Base-by-base conservation (phyloP, 768 basidiomycete species). In the Suillus lakei region DNA sequence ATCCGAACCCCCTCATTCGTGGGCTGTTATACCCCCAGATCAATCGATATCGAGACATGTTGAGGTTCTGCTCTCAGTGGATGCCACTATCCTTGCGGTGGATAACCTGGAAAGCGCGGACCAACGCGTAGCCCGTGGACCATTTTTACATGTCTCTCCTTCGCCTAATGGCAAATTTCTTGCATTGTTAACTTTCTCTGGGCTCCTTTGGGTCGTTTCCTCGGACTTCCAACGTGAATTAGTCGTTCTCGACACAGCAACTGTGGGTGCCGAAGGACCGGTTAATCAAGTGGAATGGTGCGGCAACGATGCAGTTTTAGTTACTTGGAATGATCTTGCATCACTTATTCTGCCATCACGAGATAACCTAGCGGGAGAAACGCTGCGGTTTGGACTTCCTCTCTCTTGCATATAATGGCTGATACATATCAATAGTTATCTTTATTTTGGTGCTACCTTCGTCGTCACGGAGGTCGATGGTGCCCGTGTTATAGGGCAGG, bases 141-240 rank as follows among this genome's bases (percentile, higher is more conserved):
- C 98, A 3, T 98, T 98, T 76, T 85, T 85, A 0, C 91, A 91
- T 70, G 85, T 99, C 60, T 86, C 91, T 0, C 91, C 94, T 4
- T 98, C 97, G 0, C 97, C 98, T 1, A 96, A 96, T 70, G 97
- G 97, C 43, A 95, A 96, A 71, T 90, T 95, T 54, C 83, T 99
- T 18, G 95, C 95, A 0, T 80, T 99, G 3, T 79, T 97, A 43
- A 95, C 92, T 2, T 86, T 83, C 62, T 80, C 83, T 13, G 90
- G 90, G 7, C 79, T 86, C 5, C 85, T 98, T 34, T 95, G 93
- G 91, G 96, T 98, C 41, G 93, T 98, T n/a, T 97, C 96, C 15
- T 86, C 90, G 15, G 95, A 98, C 76, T 98, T 99, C 73, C 90
- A 93, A 68, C 86, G 93, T 48, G 92, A 85, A 71, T 84, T 97